Evolutionary conservation across 495 filamentous ascomycete genomes (phyloP), one percentile per base, ranked within the genome.

Genomic region (Pseudoneurospora amorphoporcata): DNA sequence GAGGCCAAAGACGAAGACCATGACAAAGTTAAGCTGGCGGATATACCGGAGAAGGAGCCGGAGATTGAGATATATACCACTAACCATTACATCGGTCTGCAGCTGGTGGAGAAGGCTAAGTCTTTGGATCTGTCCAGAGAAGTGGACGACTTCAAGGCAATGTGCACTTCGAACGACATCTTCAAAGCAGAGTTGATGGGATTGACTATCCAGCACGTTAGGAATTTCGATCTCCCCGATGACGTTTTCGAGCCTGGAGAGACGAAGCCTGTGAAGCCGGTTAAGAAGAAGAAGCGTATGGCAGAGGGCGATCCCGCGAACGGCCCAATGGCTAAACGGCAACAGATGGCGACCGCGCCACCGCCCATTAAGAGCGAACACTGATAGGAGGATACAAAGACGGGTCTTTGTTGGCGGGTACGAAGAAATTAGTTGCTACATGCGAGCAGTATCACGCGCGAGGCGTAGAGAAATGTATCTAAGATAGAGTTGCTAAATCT

Each of bases 201-300:
- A 43, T 78, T 97, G 39, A 86, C 87, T 8, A 87, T 97, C 65
- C 88, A 89, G 39, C 90, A 94, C 81, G 88, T 92, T 69, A 88
- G 91, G 80, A 96, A 90, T 79, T 92, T 90, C 76, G 91, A 93
- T 77, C 85, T 99, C 23, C 96, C 95, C 23, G 89, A 90, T 70
- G 94, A 99, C 80, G 90, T 98, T 1, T 99, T 99, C 80, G 86
- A 90, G 72, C 82, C 89, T 5, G 94, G 94, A 73, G 95, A 99
- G 81, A 83, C 82, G 35, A 91, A 88, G 74, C 92, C 92, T 16
- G 75, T 80, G 7, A 89, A 87, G 70, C 87, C 90, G 29, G 72
- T 77, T 78, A 94, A 90, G 83, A 82, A 78, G 76, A 76, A 40
- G 72, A 82, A 81, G 81, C 82, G 76, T 53, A 65, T 70, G 40